Base-by-base conservation (phyloP, 75 land plant species). In the Picea sitchensis region DNA sequence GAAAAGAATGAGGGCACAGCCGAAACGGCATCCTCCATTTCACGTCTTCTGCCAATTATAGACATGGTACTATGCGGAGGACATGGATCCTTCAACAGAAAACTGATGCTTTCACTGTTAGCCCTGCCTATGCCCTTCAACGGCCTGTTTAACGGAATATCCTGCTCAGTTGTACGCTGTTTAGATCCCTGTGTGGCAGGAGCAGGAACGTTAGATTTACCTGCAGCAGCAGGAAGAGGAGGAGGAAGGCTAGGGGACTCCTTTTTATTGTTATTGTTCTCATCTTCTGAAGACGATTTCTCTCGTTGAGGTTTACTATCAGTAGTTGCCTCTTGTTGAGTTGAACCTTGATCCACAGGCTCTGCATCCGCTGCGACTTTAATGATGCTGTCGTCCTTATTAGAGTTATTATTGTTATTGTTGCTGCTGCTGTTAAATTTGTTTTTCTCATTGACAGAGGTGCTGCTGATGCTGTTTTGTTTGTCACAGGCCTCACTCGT, bases 1-100 rank as follows among this genome's bases (percentile, higher is more conserved):
- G 77, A 60, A 78, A 88, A 68, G 77, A 91, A 91, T 15, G 65
- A 90, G 15, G 89, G 93, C 36, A 60, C 82, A 18, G 83, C 84
- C 14, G 88, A 74, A 30, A 86, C 73, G 17, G 92, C 92, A 58
- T 90, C 93, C 76, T 90, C 93, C 92, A 90, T 91, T 86, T 91
- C 92, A 44, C 73, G 68, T 83, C 93, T 81, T 77, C 93, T 73
- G 13, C 92, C 92, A 20, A 82, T 75, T 56, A 82, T 76, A 13
- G 89, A 81, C 15, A 77, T 80, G 57, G 61, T 73, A 34, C 93
- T 86, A 85, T 87, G 90, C 47, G 85, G 86, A 0, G 89, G 88
- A 32, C 60, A 75, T 18, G 59, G 76, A 31, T 58, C 60, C 59
- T 54, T 58, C 76, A 75, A 75, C 60, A 57, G 36, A 5, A 56